phyloP scores from a whole-genome alignment of 345 rosid genomes.

The Triadica sebifera region DNA sequence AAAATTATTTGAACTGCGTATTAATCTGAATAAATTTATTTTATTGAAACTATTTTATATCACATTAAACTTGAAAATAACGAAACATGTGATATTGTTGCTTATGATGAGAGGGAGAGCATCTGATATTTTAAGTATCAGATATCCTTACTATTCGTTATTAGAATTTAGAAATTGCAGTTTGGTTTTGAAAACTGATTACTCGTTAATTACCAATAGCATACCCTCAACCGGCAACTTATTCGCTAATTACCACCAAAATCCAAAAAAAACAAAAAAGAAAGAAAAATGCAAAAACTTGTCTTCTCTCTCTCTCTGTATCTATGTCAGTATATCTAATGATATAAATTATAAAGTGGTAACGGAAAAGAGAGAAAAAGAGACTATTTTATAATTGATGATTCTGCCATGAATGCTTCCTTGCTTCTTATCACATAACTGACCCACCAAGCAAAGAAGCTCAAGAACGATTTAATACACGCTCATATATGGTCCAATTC shows the following conservation, averaged over 20 bases:
- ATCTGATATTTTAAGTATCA: too few species aligned
- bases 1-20: too few species aligned
- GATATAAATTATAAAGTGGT: neutral
- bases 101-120: too few species aligned
- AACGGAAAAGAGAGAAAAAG: constrained; percentile 16
- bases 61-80: too few species aligned
- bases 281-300: neutral
- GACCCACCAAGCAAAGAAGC: constrained; percentile 50
- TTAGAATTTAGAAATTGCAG: neutral
- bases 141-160: too few species aligned
- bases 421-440: constrained; percentile 39
- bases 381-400: neutral
- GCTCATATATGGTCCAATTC: neutral
- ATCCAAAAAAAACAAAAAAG: too few species aligned
- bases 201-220: constrained; percentile 6
- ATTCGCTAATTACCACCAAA: neutral
- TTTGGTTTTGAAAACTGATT: neutral
- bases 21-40: too few species aligned
- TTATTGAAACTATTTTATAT: too few species aligned
- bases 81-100: too few species aligned
- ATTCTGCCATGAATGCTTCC: constrained; percentile 41
- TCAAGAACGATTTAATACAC: neutral
- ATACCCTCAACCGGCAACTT: neutral
- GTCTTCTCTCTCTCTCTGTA: constrained; percentile 3
- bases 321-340: neutral